Base-by-base conservation (phyloP, 2,329 filamentous ascomycete species). In the Fusarium nematophilum region DNA sequence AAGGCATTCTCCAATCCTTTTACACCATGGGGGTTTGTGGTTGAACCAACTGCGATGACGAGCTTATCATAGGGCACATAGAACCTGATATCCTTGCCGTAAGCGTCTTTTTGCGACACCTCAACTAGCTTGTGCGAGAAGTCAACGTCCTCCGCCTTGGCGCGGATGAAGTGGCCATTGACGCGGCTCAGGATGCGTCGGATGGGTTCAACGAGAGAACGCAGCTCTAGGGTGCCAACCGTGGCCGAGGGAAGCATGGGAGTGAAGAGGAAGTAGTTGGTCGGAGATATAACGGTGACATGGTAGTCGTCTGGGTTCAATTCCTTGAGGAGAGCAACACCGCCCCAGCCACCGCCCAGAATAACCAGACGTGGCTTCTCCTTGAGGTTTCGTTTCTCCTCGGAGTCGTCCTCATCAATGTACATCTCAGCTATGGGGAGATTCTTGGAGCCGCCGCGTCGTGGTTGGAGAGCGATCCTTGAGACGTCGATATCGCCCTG, bases 21-120 rank as follows among this genome's bases (percentile, higher is more conserved):
- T 53, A 99, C 96, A 38, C 96, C 96, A 70, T 99, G 95, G 1
- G 93, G 89, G 73, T 99, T 99, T 11, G 93, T 96, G 14, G 90
- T 88, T 15, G 93, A 97, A 27, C 94, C 94, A 54, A 98, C 93
- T 21, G 89, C 93, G 68, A 99, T 83, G 23, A 99, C 90, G 39
- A 99, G 83, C 79, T 99, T 99, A 74, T 99, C 96, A 73, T 99
- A 99, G 0, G 95, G 95, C 2, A 99, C 84, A 73, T 99, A 99
- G 78, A 98, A 99, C 33, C 87, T 83, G 51, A 87, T 82, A 68
- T 90, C 87, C n/a, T 91, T 81, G 5, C 95, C 95, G 55, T 82
- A 76, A 4, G 85, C 76, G 64, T 93, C 90, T 3, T 82, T 72
- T 65, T 96, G 91, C 1, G 90, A 88, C 2, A 97, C 85, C 74